A percentile compares a stretch with the other conserved stretches of the same genome.
phyloP scores from a whole-genome alignment of 225 moss, liverwort and hornwort species.

The Sphagnum tenellum region DNA sequence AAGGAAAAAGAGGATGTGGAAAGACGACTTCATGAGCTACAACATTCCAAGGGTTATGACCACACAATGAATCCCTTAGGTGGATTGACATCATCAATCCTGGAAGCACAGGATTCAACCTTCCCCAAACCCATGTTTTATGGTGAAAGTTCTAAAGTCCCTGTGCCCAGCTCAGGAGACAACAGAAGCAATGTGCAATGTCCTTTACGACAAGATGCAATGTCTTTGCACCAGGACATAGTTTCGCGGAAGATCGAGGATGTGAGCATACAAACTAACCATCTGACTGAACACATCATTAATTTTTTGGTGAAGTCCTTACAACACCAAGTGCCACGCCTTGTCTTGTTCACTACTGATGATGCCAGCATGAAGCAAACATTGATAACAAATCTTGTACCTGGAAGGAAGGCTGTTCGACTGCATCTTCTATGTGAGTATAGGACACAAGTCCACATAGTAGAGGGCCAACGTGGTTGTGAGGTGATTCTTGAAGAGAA shows the following conservation, averaged over 20 bases:
- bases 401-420: not conserved
- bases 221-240: no score
- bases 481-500: not conserved
- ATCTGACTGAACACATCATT: not conserved
- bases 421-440: not conserved
- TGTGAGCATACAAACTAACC: not conserved
- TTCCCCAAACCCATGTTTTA: no score
- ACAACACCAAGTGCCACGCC: conserved; percentile 1
- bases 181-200: no score
- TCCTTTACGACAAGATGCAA: no score
- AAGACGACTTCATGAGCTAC: no score
- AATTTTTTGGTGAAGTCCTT: not conserved
- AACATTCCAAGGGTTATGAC: no score
- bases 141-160: no score
- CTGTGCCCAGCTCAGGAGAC: no score
- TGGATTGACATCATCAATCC: no score
- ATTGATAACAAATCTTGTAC: not conserved
- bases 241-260: not conserved
- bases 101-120: no score
- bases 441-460: not conserved
- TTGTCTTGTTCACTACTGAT: not conserved
- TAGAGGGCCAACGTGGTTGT: not conserved
- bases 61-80: no score
- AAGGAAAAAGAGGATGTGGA: no score
- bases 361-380: not conserved